Conservation (phyloP, 345 rosid genomes). For the Citrus reticulata region DNA sequence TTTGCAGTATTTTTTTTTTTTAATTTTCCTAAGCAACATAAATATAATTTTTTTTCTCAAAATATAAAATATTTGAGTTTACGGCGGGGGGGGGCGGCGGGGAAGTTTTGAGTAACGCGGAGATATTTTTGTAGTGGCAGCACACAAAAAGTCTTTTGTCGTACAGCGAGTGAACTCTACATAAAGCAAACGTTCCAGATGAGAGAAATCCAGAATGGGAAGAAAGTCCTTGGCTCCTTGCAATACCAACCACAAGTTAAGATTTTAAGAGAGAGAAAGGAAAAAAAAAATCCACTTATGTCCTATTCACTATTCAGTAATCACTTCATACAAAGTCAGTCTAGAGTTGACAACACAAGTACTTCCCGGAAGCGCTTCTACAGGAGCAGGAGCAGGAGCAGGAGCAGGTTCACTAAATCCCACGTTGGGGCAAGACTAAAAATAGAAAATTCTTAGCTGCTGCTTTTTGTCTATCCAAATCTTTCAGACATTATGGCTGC, state of each 20-base stretch:
- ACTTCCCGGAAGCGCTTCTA: conserved; percentile 1
- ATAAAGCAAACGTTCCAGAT: background rate
- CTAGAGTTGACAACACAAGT: background rate
- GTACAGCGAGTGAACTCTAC: background rate
- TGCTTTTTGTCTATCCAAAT: background rate
- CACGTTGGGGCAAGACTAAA: background rate
- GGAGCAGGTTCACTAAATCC: background rate
- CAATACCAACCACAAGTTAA: conserved; percentile 49
- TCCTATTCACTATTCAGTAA: background rate
- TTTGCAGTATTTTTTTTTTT: too few relatives aligned
- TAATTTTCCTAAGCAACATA: too few relatives aligned
- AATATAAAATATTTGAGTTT: too few relatives aligned
- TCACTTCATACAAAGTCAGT: background rate
- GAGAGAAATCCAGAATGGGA: conserved; percentile 27
- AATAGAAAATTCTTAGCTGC: background rate
- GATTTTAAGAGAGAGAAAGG: conserved; percentile 33
- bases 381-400: background rate
- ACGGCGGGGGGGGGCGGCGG: rapidly evolving
- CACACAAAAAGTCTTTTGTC: background rate
- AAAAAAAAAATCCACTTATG: conserved; percentile 14
- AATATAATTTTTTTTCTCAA: too few relatives aligned
- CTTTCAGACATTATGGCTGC: conserved; percentile 42
- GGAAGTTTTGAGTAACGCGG: too few relatives aligned
- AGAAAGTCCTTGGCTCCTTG: background rate
- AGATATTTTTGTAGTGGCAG: background rate